A percentile compares a stretch with the other conserved stretches of the same genome.
Evolutionary conservation across 805 yeast genomes (phyloP).

Genomic region (Zygosaccharomyces gambellarensis): DNA sequence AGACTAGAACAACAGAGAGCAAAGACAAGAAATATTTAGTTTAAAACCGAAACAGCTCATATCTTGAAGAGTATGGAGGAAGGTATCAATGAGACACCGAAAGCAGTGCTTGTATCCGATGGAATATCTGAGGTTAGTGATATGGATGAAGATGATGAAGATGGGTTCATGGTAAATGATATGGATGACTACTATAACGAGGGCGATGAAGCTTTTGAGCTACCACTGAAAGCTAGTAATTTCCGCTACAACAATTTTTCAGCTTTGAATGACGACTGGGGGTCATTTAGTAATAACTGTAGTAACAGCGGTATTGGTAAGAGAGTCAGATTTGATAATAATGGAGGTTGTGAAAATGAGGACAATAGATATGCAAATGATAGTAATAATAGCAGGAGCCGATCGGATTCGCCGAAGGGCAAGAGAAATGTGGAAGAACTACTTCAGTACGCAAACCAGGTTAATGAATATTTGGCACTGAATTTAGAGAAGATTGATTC

Average conservation of each 20-base stretch:
- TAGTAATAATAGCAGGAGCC: conserved; percentile 1
- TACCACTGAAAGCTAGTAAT: conserved; percentile 24
- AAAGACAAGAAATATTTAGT: neutral
- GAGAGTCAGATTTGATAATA: conserved; percentile 20
- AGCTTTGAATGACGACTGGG: conserved; percentile 18
- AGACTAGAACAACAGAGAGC: neutral
- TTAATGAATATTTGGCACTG: conserved; percentile 25
- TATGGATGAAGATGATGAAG: conserved; percentile 11
- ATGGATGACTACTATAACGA: conserved; percentile 12
- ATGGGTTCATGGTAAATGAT: conserved; percentile 12
- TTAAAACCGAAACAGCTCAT: neutral
- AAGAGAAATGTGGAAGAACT: conserved; percentile 27
- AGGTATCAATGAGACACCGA: conserved; percentile 1
- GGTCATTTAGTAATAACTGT: conserved; percentile 6
- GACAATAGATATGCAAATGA: no score
- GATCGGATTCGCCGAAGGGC: conserved; percentile 8
- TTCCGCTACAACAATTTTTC: conserved; percentile 21
- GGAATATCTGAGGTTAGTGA: conserved; percentile 15
- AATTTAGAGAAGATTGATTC: conserved; percentile 26
- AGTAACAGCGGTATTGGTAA: conserved; percentile 10
- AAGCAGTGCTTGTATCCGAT: conserved; percentile 5
- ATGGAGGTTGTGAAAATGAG: neutral
- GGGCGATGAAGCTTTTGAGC: conserved; percentile 17
- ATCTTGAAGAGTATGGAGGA: conserved; percentile 1
- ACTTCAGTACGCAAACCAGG: conserved; percentile 26